phyloP scores from a whole-genome alignment of 768 basidiomycete species.

The Dacryopinax spathularia region DNA sequence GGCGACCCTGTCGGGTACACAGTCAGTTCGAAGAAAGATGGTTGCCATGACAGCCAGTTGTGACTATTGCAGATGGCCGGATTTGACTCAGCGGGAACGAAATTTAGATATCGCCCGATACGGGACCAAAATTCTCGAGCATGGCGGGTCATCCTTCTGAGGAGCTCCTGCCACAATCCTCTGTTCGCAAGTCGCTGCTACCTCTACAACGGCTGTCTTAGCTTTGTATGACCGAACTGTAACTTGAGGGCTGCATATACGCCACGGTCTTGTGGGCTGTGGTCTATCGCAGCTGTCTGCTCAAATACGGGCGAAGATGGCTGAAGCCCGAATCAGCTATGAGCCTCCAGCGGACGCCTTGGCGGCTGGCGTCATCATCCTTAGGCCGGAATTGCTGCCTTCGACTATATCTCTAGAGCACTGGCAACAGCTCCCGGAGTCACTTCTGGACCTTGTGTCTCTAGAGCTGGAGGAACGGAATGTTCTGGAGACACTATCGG shows the following conservation, averaged over 20 bases:
- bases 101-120: neutral
- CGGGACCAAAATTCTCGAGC: neutral
- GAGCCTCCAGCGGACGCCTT: neutral
- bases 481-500: neutral
- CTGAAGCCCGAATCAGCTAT: neutral
- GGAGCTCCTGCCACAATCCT: no score
- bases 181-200: no score
- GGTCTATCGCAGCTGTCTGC: neutral
- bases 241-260: no score
- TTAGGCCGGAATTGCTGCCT: neutral
- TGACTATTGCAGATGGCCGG: no score
- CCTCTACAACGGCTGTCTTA: no score
- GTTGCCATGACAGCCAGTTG: neutral
- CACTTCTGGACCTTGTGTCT: neutral
- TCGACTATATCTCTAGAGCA: neutral
- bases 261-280: no score
- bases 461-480: neutral
- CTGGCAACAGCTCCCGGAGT: neutral
- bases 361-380: neutral
- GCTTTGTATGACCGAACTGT: no score
- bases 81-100: no score
- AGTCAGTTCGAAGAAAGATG: no score
- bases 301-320: neutral
- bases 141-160: no score
- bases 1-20: no score